A percentile compares a stretch with the other conserved stretches of the same genome.
These are phyloP conservation scores for Copromyces sp. DNA, from an alignment of 495 filamentous ascomycete genomes.

Conservation along the genomic window DNA sequence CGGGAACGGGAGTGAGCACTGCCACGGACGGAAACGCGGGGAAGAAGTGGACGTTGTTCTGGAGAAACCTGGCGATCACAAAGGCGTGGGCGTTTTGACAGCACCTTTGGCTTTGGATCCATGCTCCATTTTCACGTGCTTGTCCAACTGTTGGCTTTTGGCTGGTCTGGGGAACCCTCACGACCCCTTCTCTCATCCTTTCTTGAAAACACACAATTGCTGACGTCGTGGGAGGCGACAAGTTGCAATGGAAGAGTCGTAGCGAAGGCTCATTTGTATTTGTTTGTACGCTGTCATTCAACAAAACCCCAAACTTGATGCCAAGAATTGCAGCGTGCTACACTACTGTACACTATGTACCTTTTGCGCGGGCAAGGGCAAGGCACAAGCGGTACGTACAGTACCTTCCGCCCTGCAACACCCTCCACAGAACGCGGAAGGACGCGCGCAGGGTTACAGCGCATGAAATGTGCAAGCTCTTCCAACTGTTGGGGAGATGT, in stretches of 20 bases:
- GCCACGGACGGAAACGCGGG: background rate
- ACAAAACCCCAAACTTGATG: background rate
- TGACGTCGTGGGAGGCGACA: background rate
- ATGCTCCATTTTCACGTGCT: background rate
- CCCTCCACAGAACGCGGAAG: background rate
- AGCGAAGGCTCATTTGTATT: background rate
- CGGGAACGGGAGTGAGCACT: background rate
- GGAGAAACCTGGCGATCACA: background rate
- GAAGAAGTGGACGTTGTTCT: background rate
- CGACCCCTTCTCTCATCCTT: background rate
- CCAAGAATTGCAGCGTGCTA: background rate
- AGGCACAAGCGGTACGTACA: too few species aligned
- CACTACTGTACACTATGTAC: background rate
- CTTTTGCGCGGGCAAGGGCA: background rate
- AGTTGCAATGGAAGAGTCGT: background rate
- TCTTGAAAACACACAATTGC: background rate
- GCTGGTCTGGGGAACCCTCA: background rate
- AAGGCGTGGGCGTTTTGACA: background rate
- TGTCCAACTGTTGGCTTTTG: background rate
- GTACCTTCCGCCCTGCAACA: background rate
- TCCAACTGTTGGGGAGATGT: conserved; percentile 16
- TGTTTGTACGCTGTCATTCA: background rate
- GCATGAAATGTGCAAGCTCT: conserved; percentile 9
- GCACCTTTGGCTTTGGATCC: background rate
- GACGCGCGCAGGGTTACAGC: conserved; percentile 1